Base-by-base conservation (phyloP, 2,329 filamentous ascomycete species). In the Calonectria crousiana region DNA sequence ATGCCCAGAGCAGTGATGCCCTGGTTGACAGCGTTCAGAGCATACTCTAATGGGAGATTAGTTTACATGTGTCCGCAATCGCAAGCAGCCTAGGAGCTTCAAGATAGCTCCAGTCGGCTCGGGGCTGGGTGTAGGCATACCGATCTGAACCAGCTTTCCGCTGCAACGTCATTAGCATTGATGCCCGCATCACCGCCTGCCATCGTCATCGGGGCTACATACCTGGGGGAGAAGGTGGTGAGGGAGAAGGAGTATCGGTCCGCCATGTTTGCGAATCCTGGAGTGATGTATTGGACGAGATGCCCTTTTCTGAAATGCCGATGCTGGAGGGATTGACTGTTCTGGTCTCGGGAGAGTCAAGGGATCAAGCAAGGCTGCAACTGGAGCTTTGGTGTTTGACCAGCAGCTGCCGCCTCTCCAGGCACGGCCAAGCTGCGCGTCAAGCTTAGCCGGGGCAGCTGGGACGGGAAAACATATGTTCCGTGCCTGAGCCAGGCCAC, bases 191-290 rank as follows among this genome's bases (percentile, higher is more conserved):
- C 67, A 71, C 72, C 73, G 74, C 75, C 53, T 51, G 52, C 47
- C 78, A 77, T 79, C 78, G 76, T 80, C 80, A 81, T 74, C 53
- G 73, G 73, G 78, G 75, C 75, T 84, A 84, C 92, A 87, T 93
- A 97, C 97, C 96, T 99, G 86, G 97, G 97, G 84, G 97, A 98
- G 93, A 99, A 99, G 78, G 97, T 99, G 78, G 97, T 99, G 85
- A 99, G 92, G 74, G 97, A 99, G 93, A 99, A 99, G 71, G 96
- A 98, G 88, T 99, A 99, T 90, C 97, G 92, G 88, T 99, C 97
- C 84, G 97, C 96, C 96, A 99, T 99, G 84, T 79, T 89, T 83
- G 81, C 75, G 78, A 67, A 34, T 74, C 51, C 69, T 76, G 38
- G 47, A 68, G 49, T 47, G 52, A 67, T 62, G 38, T 69, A 52